Evolutionary conservation across 2,329 filamentous ascomycete genomes (phyloP), one percentile per base, ranked within the genome.

Genomic region (Scedosporium aurantiacum): DNA sequence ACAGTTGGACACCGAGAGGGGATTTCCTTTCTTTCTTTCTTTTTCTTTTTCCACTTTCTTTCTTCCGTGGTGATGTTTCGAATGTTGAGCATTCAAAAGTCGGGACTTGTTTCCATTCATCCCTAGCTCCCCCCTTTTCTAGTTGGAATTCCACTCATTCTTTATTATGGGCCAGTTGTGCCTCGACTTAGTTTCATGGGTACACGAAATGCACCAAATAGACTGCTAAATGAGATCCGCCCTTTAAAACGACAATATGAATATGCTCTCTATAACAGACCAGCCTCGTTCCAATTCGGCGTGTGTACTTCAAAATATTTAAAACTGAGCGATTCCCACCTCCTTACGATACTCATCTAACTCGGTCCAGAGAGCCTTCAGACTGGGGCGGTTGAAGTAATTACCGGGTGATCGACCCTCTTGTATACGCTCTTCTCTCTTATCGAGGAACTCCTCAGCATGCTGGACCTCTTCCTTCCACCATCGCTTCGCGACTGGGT

Each of bases 331-430:
- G 21, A 61, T 40, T 18, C 50, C 59, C 50, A 61, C 28, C 14
- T 61, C 41, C 10, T 58, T 21, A 16, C 40, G 28, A 59, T 63
- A 75, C 4, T 64, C 63, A 43, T 68, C 63, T 6, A 75, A 66
- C 14, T 70, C 69, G 14, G 68, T 62, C 32, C 68, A 64, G 41
- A 82, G 78, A 63, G 82, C 74, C 45, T 68, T 70, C 55, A 83
- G 66, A 7, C 65, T 77, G 1, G 81, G 80, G 5, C 81, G 72
- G 28, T 73, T 68, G 64, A 77, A 83, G 64, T 76, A 76, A 63
- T 83, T 83, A 56, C 76, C 76, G 21, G 76, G 72, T 80, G 80
- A 82, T 54, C 69, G 67, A 2, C 79, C 79, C 5, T 63, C 66
- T 63, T 71, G 72, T 64, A 73, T 70, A 14, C 50, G 45, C 40